These are phyloP conservation scores for Zhuliangozyma parablackwelliae DNA, from an alignment of 1,139 yeast species.

Conservation along the genomic window DNA sequence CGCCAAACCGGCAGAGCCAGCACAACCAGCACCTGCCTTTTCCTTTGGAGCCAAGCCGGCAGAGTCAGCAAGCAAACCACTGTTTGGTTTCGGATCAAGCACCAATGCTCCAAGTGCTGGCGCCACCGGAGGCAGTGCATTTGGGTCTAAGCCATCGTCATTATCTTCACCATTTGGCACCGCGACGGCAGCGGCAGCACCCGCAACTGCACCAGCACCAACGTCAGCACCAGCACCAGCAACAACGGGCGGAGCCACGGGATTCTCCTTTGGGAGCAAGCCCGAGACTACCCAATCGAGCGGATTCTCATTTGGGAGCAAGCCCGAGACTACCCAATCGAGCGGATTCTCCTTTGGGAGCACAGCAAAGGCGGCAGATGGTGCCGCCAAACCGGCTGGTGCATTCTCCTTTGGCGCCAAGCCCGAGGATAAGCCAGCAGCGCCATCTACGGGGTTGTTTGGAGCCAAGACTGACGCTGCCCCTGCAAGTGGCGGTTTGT, in stretches of 20 bases:
- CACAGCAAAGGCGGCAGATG: slow-evolving; percentile 16
- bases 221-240: slow-evolving; percentile 5
- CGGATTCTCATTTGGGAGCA: slow-evolving; percentile 16
- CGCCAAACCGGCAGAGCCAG: slow-evolving; percentile 2
- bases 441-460: slow-evolving; percentile 12
- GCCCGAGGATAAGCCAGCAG: slow-evolving; percentile 13
- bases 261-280: slow-evolving; percentile 1
- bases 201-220: slow-evolving; percentile 1
- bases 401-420: slow-evolving; percentile 15
- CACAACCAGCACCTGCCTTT: not conserved
- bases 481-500: slow-evolving; percentile 12
- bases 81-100: slow-evolving; percentile 3
- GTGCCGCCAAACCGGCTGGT: slow-evolving; percentile 4
- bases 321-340: not conserved
- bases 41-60: not conserved
- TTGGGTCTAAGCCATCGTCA: no score
- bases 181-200: slow-evolving; percentile 2
- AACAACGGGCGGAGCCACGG: slow-evolving; percentile 7
- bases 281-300: slow-evolving; percentile 2
- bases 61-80: not conserved
- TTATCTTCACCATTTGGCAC: no score
- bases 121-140: no score
- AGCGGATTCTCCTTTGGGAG: slow-evolving; percentile 19
- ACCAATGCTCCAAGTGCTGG: slow-evolving; percentile 2
- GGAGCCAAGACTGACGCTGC: slow-evolving; percentile 15